Conservation (phyloP, 2,329 filamentous ascomycete species). For the Didymella pomorum region DNA sequence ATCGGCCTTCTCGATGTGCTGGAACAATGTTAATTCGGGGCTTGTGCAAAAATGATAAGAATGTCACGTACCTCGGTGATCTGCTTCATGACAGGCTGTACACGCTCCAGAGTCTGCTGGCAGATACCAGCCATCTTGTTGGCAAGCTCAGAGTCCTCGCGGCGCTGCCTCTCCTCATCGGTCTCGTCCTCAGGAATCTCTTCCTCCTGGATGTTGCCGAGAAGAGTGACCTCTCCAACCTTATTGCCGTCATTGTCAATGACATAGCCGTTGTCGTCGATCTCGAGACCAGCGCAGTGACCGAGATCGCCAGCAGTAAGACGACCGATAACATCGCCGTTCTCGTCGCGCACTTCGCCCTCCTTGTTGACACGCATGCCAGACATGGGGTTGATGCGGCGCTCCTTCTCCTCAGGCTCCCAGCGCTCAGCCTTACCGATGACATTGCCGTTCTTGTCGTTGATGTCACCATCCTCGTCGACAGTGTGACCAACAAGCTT, state of each 20-base stretch:
- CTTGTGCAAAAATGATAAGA: not conserved
- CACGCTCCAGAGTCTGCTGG: conserved; percentile 80
- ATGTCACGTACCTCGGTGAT: conserved; percentile 73
- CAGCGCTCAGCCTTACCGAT: conserved; percentile 62
- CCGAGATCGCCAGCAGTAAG: conserved; percentile 61
- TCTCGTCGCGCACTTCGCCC: conserved; percentile 61
- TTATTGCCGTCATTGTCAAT: conserved; percentile 67
- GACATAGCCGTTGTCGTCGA: conserved; percentile 62
- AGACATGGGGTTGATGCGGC: conserved; percentile 67
- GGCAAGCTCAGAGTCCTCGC: conserved; percentile 78
- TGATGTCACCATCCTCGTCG: conserved; percentile 61
- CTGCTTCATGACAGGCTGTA: conserved; percentile 84
- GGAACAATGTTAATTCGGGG: conserved; percentile 37
- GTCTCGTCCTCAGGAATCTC: conserved; percentile 63
- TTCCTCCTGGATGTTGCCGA: conserved; percentile 67
- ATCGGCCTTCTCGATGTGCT: conserved; percentile 82
- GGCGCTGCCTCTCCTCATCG: conserved; percentile 53
- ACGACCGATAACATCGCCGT: conserved; percentile 59
- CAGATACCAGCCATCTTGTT: conserved; percentile 76
- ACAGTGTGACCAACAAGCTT: conserved; percentile 60
- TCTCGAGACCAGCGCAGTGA: conserved; percentile 61
- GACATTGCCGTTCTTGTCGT: conserved; percentile 62
- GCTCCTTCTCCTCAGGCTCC: conserved; percentile 63
- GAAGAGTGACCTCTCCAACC: conserved; percentile 68
- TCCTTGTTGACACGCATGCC: conserved; percentile 63